Evolutionary conservation across 352 stramenopile species (phyloP).

Genomic region (Pythium folliculosum): DNA sequence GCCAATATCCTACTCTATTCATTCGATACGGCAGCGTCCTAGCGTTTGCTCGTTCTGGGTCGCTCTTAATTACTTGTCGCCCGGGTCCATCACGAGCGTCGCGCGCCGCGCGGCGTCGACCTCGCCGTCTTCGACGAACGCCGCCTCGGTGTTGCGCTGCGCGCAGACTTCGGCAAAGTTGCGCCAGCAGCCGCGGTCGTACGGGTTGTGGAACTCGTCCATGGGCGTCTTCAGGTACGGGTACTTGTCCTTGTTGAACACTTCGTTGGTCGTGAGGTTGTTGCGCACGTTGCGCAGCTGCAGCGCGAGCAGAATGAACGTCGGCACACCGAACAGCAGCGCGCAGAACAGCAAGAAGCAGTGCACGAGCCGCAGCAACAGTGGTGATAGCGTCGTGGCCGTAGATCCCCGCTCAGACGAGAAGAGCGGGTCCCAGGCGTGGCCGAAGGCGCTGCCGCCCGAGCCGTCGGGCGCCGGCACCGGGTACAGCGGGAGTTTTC

Average conservation of each 20-base stretch:
- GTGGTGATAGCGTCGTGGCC: conserved; percentile 30
- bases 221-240: conserved; percentile 77
- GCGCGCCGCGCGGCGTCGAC: background rate
- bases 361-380: conserved; percentile 63
- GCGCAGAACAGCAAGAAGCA: conserved; percentile 52
- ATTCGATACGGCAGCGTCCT: no score
- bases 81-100: conserved; percentile 13
- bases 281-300: conserved; percentile 72
- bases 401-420: conserved; percentile 3
- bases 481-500: conserved; percentile 42
- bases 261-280: conserved; percentile 84
- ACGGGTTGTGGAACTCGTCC: conserved; percentile 82
- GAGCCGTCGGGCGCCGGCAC: background rate
- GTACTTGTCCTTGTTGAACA: conserved; percentile 91
- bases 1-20: no score
- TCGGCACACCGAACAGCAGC: conserved; percentile 71
- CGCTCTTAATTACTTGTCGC: conserved; percentile 5
- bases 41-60: no score
- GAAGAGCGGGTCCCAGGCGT: background rate
- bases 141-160: conserved; percentile 24
- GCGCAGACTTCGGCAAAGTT: conserved; percentile 67
- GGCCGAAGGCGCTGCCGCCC: background rate
- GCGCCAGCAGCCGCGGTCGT: conserved; percentile 52
- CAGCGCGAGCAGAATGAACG: conserved; percentile 52
- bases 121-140: conserved; percentile 2